Evolutionary conservation across 768 basidiomycete genomes (phyloP).

Genomic region (Leccinellum albellum): DNA sequence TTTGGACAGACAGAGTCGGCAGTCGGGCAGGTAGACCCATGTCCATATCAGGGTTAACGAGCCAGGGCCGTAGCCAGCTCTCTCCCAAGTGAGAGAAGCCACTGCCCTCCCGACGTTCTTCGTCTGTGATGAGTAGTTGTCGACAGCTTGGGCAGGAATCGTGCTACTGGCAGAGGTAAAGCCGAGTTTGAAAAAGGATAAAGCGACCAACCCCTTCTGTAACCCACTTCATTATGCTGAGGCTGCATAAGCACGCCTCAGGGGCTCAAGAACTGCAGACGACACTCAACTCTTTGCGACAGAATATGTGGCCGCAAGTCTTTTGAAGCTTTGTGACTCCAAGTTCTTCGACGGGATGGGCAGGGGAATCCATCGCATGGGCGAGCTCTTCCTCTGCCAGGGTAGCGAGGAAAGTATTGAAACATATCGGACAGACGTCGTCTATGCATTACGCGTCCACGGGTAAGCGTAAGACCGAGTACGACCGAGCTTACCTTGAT

Average conservation of each 20-base stretch:
- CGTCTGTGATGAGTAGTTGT: conserved; percentile 35
- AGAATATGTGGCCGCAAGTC: conserved; percentile 69
- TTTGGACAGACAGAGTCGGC: conserved; percentile 15
- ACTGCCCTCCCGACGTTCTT: conserved; percentile 12
- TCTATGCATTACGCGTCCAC: conserved; percentile 39
- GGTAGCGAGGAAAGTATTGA: conserved; percentile 61
- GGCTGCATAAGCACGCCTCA: conserved; percentile 14
- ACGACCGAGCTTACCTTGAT: conserved; percentile 37
- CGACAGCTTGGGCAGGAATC: conserved; percentile 69
- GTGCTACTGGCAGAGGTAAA: conserved; percentile 38
- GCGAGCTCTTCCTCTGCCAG: conserved; percentile 75
- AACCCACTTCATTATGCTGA: conserved; percentile 65
- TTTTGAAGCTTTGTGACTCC: conserved; percentile 63
- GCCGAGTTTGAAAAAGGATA: not conserved
- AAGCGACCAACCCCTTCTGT: conserved; percentile 46
- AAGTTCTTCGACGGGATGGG: conserved; percentile 61
- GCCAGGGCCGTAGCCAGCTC: conserved; percentile 23
- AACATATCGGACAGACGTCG: conserved; percentile 71
- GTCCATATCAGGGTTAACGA: conserved; percentile 17
- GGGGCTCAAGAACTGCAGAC: conserved; percentile 1
- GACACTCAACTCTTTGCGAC: conserved; percentile 67
- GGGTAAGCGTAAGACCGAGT: not conserved
- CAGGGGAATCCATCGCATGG: conserved; percentile 73
- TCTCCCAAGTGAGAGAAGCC: conserved; percentile 2
- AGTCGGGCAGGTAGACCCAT: conserved; percentile 9